Evolutionary conservation across 2,329 filamentous ascomycete species (phyloP).

Genomic region (Orbilia quercus): DNA sequence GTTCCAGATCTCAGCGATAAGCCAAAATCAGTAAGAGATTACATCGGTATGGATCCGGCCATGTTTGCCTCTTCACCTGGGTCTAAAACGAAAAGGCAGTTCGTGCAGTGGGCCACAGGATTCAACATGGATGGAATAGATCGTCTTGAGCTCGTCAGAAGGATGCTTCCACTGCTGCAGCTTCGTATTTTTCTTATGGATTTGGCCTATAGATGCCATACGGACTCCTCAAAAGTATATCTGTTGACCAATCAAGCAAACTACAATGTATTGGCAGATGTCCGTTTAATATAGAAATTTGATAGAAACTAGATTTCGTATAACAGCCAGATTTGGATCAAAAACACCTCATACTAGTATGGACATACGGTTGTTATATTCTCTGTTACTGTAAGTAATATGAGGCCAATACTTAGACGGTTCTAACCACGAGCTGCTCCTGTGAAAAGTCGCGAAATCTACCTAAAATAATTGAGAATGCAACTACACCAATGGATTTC

Average conservation of each 20-base stretch:
- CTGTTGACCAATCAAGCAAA: background rate
- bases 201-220: constrained; percentile 26
- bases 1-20: background rate
- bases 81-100: background rate
- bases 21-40: constrained; percentile 2
- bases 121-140: background rate
- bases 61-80: background rate
- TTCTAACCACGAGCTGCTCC: too few species aligned
- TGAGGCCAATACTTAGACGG: too few species aligned
- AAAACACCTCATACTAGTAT: too few species aligned
- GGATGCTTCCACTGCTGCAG: constrained; percentile 27
- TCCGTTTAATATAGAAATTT: background rate
- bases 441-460: too few species aligned
- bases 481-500: too few species aligned
- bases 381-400: too few species aligned
- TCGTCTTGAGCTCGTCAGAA: constrained; percentile 9
- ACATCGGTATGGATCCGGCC: background rate
- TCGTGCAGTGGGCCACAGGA: background rate
- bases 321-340: too few species aligned
- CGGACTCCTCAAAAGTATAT: constrained; percentile 21
- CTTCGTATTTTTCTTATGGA: constrained; percentile 40
- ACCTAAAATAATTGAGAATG: too few species aligned
- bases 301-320: too few species aligned
- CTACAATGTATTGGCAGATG: constrained; percentile 6
- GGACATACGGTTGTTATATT: too few species aligned